Evolutionary conservation across 169 alveolate species (phyloP), one percentile per base, ranked within the genome.

Genomic region (Babesia bigemina): DNA sequence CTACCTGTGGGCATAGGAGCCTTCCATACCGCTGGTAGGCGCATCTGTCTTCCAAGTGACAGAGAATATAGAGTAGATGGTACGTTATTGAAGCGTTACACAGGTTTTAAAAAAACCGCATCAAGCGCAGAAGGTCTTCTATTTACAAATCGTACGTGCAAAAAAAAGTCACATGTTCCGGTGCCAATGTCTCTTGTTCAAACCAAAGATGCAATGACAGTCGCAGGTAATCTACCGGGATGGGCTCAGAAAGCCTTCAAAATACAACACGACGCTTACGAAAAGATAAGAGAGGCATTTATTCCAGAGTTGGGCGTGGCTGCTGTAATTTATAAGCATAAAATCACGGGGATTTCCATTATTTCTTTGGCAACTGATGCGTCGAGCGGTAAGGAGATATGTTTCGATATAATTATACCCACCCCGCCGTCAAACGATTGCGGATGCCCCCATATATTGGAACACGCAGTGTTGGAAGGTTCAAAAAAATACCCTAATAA

Each of bases 391-490:
- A 83, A 66, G 53, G 90, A 83, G 29, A 74, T 75, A 75, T 73
- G 83, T 39, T 83, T 83, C 45, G 90, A 83, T 58, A 53, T 83
- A 2, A 50, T 70, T 21, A 56, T 83, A n/a, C 90, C 90, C 2
- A 74, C 90, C 14, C 86, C 85, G 24, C 90, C 90, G 12, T 61
- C 67, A 11, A 58, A 75, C 42, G 90, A 83, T 63, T 62, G 84
- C 21, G 94, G 94, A 22, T 81, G 86, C 58, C 94, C 96, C 4
- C 96, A 92, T 61, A 92, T 94, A 14, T 74, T 94, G 63, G 97
- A 94, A 77, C 97, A 94, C 75, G 60, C 95, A 7, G 96, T 94
- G 69, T 75, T 94, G 75, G 84, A 91, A 26, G 97, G 97, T 24
- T 87, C 95, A 50, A 63, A 81, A 36, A 85, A 88, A 53, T 94